A percentile compares a stretch with the other conserved stretches of the same genome.
Conservation (phyloP, 352 stramenopile genomes). For the Halophytophthora polymorphica region DNA sequence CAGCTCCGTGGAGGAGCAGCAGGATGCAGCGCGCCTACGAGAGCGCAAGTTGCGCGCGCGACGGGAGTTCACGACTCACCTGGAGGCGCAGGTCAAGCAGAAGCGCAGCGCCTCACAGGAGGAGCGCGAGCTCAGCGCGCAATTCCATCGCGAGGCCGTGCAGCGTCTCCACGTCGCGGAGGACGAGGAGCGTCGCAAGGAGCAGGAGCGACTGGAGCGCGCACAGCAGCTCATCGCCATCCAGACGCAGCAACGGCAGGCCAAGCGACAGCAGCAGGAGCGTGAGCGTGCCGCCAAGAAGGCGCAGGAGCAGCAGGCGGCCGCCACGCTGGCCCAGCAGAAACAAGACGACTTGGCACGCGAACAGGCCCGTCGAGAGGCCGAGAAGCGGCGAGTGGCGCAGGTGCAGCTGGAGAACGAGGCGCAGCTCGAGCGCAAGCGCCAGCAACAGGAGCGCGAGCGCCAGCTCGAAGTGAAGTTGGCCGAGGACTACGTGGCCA, state of each 20-base stretch:
- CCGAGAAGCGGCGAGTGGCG: constrained; percentile 59
- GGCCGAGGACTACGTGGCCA: constrained; percentile 63
- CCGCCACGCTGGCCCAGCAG: constrained; percentile 47
- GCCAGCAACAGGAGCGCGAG: constrained; percentile 45
- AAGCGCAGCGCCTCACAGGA: constrained; percentile 34
- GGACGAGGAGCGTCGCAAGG: constrained; percentile 56
- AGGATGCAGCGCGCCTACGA: constrained; percentile 38
- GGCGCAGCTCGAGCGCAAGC: constrained; percentile 56
- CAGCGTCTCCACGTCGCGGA: constrained; percentile 46
- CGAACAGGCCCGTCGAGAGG: constrained; percentile 43
- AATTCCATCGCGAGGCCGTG: constrained; percentile 55
- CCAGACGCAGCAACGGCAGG: constrained; percentile 60
- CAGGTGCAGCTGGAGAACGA: constrained; percentile 66
- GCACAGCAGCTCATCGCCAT: constrained; percentile 66
- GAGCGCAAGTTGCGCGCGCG: constrained; percentile 37
- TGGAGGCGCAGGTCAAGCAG: constrained; percentile 53
- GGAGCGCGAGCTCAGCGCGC: constrained; percentile 37
- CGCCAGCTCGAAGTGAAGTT: constrained; percentile 64
- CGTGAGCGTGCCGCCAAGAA: constrained; percentile 50
- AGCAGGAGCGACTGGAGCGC: constrained; percentile 41
- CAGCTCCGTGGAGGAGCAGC: constrained; percentile 60
- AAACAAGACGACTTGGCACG: constrained; percentile 50
- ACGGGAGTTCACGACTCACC: constrained; percentile 32
- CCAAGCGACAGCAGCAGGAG: constrained; percentile 56
- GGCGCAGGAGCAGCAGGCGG: constrained; percentile 38